A percentile compares a stretch with the other conserved stretches of the same genome.
phyloP scores from a whole-genome alignment of 116 monocot genomes.

The Phalaenopsis hybrid region DNA sequence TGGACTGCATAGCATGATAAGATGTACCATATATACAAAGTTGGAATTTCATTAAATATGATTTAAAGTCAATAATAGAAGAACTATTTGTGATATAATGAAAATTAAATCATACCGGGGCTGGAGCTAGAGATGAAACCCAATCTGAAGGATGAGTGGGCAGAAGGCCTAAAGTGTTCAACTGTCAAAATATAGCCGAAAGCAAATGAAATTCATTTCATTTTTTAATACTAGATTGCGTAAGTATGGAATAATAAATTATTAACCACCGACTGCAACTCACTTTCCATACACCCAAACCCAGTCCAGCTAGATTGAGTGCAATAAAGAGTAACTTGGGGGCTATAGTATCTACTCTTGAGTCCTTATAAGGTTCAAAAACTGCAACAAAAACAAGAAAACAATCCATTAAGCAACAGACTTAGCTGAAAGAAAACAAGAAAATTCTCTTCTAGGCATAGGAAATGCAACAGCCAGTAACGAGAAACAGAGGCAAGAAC shows the following conservation, averaged over 20 bases:
- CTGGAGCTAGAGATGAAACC: slow-evolving; percentile 94
- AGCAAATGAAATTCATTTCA: neutral
- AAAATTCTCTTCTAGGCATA: neutral
- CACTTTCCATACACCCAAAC: slow-evolving; percentile 93
- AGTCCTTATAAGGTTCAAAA: slow-evolving; percentile 95
- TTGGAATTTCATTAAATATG: neutral
- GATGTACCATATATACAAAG: neutral
- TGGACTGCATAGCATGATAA: neutral
- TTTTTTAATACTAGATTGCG: neutral
- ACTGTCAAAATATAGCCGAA: slow-evolving; percentile 30
- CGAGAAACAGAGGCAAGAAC: neutral
- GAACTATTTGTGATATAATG: neutral
- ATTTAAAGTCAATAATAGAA: neutral
- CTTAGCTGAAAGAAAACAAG: too few relatives aligned
- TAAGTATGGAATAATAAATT: neutral
- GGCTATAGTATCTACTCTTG: slow-evolving; percentile 65
- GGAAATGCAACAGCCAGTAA: neutral
- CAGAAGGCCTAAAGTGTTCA: slow-evolving; percentile 93
- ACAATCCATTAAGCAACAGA: neutral
- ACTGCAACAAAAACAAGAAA: slow-evolving; percentile 39
- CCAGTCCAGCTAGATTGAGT: slow-evolving; percentile 75
- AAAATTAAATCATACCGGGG: slow-evolving; percentile 43
- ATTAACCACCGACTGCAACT: slow-evolving; percentile 4
- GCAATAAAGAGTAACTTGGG: slow-evolving; percentile 87
- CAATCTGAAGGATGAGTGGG: slow-evolving; percentile 97